Base-by-base conservation (phyloP, 129 eudicot genomes). In the Flaveria trinervia region DNA sequence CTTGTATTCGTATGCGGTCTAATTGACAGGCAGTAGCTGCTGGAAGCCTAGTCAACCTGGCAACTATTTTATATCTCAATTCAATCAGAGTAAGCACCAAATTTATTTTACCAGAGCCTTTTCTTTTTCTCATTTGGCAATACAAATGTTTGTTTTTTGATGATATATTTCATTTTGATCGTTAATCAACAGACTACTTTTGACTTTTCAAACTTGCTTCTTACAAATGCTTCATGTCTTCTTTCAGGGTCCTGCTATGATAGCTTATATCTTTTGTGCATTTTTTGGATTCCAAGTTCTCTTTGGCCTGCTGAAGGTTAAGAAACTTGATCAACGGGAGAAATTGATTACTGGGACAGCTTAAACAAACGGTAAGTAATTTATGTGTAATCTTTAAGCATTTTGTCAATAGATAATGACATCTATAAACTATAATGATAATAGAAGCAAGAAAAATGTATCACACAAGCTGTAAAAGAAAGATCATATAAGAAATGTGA, bases 261-360 rank as follows among this genome's bases (percentile, higher is more conserved):
- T 84, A 56, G 89, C 97, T 74, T 93, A 86, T 74, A 0, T 74
- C 43, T 43, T 90, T 68, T 90, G 92, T 85, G 96, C 97, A 36
- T 81, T 79, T 79, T 93, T 93, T 81, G 91, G 97, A 79, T 77
- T 93, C 70, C 96, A 93, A 91, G 93, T 91, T 56, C 89, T 93
- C 83, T 72, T 93, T 46, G 98, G 98, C 65, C 46, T 89, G 61
- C 65, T 93, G 56, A 93, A 93, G 86, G 98, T 93, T 73, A 93
- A 93, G 80, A 88, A 81, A 74, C 86, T 93, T 33, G 98, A 93
- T 83, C 87, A 90, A 78, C 81, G 89, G 64, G 98, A 93, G 80
- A 85, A 69, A 81, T 81, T 93, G 84, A 90, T 93, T 67, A 93
- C 97, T 39, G 98, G 98, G 83, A 90, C 97, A 71, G 98, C 98